Evolutionary conservation across 2,329 filamentous ascomycete genomes (phyloP), one percentile per base, ranked within the genome.

Genomic region (Pyrenophora graminea): DNA sequence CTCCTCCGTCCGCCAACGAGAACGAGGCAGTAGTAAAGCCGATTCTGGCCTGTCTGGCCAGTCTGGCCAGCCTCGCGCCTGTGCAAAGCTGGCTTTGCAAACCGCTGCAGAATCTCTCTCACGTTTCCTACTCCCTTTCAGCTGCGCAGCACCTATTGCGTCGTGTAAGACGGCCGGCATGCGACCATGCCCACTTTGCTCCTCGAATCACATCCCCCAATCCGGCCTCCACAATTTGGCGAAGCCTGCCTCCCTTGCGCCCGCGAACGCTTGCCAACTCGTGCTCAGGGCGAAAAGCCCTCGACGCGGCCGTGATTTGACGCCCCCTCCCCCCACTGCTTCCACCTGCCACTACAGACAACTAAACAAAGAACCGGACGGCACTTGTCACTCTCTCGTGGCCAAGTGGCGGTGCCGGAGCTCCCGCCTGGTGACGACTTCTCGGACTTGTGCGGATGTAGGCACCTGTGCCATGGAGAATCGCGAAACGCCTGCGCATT

Each of bases 371-470:
- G 39, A 57, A 33, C 44, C 53, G 51, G 45, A 56, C 52, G 51
- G 52, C 52, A 55, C 41, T 59, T 52, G 51, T 40, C 34, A 51
- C 42, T 47, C 52, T 45, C 39, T 45, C 30, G 50, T 56, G 49
- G 52, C 42, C 38, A 51, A 51, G 48, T 53, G 49, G 49, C 65
- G 61, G 58, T 68, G 66, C 63, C 64, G 68, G 59, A 59, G 45
- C 54, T 59, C 59, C 66, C 66, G 68, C 58, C 55, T 48, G 49
- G 54, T 67, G 65, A 66, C 67, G 61, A 63, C 19, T 3, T 59
- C 53, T 55, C 66, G 65, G 67, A 68, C 55, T 39, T 56, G 54
- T 53, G 60, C 64, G 66, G 63, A 67, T 65, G 55, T 60, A 53
- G 55, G 56, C 60, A 59, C 55, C 39, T 48, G 50, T 48, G 48